phyloP scores from a whole-genome alignment of 305 asterid species.

The Fraxinus albicans region DNA sequence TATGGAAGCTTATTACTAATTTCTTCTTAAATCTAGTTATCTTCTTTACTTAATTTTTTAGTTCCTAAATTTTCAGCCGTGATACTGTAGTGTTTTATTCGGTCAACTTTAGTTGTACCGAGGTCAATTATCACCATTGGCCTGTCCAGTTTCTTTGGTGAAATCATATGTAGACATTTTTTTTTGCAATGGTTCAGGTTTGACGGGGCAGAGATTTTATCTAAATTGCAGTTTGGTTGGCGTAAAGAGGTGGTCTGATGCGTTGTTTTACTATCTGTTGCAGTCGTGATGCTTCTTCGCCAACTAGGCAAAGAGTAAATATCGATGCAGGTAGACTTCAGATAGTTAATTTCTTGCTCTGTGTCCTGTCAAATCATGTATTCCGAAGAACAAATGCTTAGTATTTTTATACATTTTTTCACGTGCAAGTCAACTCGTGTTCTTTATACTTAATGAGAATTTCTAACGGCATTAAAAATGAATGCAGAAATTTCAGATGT shows the following conservation, averaged over 20 bases:
- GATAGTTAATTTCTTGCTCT: not conserved
- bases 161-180: not conserved
- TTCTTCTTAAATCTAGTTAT: not conserved
- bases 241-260: slow-evolving; percentile 33
- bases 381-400: not conserved
- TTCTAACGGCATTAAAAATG: slow-evolving; percentile 26
- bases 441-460: slow-evolving; percentile 6
- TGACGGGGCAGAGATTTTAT: slow-evolving; percentile 8
- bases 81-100: not conserved
- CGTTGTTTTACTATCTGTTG: slow-evolving; percentile 50
- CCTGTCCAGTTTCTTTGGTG: not conserved
- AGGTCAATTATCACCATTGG: not conserved
- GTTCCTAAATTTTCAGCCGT: not conserved
- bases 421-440: not conserved
- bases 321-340: slow-evolving; percentile 53
- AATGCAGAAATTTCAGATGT: slow-evolving; percentile 64
- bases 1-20: not conserved
- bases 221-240: slow-evolving; percentile 21
- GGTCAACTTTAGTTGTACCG: not conserved
- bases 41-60: not conserved
- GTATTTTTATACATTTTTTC: not conserved
- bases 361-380: not conserved
- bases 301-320: slow-evolving; percentile 25
- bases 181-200: not conserved
- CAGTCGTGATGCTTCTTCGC: slow-evolving; percentile 30